phyloP scores from a whole-genome alignment of 202 grass and related monocot species.

The Dendrocalamus latiflorus region DNA sequence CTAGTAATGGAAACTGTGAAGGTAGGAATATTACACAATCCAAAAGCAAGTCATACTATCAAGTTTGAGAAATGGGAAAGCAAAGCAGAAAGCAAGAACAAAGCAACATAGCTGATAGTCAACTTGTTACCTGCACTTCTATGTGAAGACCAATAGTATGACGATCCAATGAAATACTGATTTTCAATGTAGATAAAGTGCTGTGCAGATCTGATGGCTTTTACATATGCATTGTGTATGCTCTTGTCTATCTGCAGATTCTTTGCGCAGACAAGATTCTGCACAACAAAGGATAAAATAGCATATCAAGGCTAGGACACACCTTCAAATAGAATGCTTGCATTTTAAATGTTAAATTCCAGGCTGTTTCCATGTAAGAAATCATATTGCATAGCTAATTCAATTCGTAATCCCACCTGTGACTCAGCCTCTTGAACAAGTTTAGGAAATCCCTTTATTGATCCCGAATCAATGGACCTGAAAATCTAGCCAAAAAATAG shows the following conservation, averaged over 20 bases:
- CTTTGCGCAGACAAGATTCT: constrained; percentile 96
- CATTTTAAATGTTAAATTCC: neutral
- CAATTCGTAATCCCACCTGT: constrained; percentile 46
- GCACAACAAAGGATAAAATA: constrained; percentile 23
- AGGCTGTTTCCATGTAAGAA: neutral
- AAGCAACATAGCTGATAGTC: no score
- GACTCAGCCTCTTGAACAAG: constrained; percentile 88
- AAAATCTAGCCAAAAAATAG: constrained; percentile 51
- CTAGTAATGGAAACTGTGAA: no score
- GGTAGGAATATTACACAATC: no score
- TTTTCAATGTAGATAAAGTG: constrained; percentile 98
- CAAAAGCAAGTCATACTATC: no score
- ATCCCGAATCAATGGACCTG: constrained; percentile 92
- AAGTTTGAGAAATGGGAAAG: no score
- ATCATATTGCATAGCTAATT: neutral
- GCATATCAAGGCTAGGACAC: neutral
- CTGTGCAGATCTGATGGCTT: constrained; percentile 87
- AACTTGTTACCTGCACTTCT: constrained; percentile 63
- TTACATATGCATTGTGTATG: constrained; percentile 92
- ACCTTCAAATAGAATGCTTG: neutral
- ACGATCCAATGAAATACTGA: constrained; percentile 97
- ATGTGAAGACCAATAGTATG: constrained; percentile 80
- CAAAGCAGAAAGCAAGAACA: no score
- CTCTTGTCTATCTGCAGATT: constrained; percentile 93
- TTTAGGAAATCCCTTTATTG: constrained; percentile 89